Conservation (phyloP, 108 stramenopile species). For the Fragilaria crotonensis region DNA sequence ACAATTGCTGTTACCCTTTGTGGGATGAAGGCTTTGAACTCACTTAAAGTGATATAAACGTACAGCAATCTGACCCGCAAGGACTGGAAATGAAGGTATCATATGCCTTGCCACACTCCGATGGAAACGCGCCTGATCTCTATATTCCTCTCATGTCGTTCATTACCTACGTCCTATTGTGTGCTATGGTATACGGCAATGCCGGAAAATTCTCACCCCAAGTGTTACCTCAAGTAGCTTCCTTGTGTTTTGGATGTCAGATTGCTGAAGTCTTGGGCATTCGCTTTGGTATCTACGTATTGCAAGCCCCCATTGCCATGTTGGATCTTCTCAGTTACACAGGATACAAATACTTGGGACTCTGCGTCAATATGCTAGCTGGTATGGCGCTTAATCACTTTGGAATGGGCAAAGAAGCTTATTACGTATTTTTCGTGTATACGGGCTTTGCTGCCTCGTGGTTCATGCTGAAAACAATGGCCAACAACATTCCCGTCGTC, state of each 20-base stretch:
- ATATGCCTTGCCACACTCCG: conserved; percentile 76
- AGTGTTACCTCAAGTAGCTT: conserved; percentile 81
- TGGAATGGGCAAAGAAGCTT: conserved; percentile 61
- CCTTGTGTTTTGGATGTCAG: conserved; percentile 85
- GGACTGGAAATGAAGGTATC: conserved; percentile 7
- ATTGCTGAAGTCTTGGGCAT: conserved; percentile 83
- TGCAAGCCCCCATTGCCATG: conserved; percentile 61
- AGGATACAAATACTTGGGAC: conserved; percentile 88
- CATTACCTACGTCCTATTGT: conserved; percentile 91
- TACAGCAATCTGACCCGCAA: conserved; percentile 2
- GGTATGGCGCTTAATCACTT: conserved; percentile 55
- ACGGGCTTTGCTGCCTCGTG: conserved; percentile 72
- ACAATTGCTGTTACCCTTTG: no score
- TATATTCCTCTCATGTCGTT: conserved; percentile 95
- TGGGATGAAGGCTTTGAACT: no score
- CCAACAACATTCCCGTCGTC: conserved; percentile 59
- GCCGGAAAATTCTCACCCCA: conserved; percentile 87
- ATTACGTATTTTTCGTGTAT: conserved; percentile 75
- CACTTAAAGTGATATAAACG: conserved; percentile 10
- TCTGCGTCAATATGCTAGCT: conserved; percentile 70
- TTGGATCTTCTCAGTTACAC: conserved; percentile 76
- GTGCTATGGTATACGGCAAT: conserved; percentile 87
- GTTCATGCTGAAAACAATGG: conserved; percentile 89
- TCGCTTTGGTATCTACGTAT: conserved; percentile 84
- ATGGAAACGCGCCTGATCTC: conserved; percentile 95